Conservation (phyloP, 164 flowering plant species). For the Tetrastigma voinierianum region DNA sequence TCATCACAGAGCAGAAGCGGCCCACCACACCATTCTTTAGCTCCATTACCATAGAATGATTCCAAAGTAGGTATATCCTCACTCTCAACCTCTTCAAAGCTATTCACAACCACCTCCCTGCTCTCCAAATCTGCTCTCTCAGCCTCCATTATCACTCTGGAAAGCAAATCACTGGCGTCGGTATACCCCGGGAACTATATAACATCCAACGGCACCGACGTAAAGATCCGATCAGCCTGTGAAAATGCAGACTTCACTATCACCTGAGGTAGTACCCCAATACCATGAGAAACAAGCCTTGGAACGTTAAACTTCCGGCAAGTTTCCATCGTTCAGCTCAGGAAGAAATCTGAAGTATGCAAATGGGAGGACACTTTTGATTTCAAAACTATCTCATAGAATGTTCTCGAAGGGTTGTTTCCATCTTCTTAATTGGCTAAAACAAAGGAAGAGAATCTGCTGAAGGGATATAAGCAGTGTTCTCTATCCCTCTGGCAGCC, state of each 20-base stretch:
- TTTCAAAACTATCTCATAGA: constrained; percentile 16
- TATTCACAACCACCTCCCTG: constrained; percentile 6
- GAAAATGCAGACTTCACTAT: constrained; percentile 8
- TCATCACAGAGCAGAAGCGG: constrained; percentile 15
- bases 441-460: constrained; percentile 15
- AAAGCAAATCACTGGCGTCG: background rate
- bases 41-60: constrained; percentile 1
- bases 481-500: constrained; percentile 30
- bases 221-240: background rate
- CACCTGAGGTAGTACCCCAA: constrained; percentile 36
- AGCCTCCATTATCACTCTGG: constrained; percentile 2
- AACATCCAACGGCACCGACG: background rate
- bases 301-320: constrained; percentile 31
- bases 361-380: constrained; percentile 22
- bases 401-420: constrained; percentile 19
- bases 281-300: constrained; percentile 36
- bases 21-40: constrained; percentile 35
- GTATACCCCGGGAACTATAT: constrained; percentile 10
- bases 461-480: constrained; percentile 31
- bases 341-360: constrained; percentile 40
- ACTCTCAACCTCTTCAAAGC: no score
- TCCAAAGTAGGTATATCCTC: no score
- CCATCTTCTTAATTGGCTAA: constrained; percentile 22
- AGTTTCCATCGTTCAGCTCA: constrained; percentile 28
- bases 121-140: constrained; percentile 23